Conservation (phyloP, 179 eudicot genomes). For the Nepenthes alata region DNA sequence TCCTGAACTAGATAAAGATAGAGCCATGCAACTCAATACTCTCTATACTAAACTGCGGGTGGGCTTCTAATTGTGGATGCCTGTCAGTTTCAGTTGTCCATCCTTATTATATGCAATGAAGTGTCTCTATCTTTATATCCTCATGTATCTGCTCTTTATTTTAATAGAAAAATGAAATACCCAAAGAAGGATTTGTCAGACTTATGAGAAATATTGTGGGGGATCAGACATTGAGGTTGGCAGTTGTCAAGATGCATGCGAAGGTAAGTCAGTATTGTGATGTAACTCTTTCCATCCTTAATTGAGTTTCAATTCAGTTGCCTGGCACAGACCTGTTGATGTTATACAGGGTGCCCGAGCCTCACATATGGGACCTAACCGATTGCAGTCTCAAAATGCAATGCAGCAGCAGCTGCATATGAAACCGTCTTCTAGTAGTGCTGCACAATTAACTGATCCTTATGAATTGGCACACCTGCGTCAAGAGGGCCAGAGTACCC, state of each 20-base stretch:
- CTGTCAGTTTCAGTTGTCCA: not conserved
- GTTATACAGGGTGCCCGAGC: constrained; percentile 19
- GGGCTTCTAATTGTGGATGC: constrained; percentile 6
- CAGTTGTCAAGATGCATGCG: constrained; percentile 59
- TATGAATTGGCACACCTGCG: constrained; percentile 31
- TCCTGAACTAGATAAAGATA: constrained; percentile 83
- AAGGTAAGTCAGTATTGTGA: constrained; percentile 29
- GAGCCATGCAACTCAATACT: constrained; percentile 57
- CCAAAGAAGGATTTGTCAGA: constrained; percentile 68
- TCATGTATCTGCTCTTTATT: constrained; percentile 9
- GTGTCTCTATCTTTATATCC: not conserved
- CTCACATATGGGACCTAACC: constrained; percentile 25
- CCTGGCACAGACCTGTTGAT: not conserved
- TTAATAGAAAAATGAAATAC: constrained; percentile 72
- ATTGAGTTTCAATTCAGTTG: not conserved
- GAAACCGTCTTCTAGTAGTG: constrained; percentile 29
- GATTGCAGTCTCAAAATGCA: constrained; percentile 32
- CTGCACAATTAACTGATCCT: constrained; percentile 27
- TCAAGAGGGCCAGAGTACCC: constrained; percentile 21
- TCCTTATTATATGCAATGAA: constrained; percentile 1
- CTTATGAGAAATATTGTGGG: constrained; percentile 76
- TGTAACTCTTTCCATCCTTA: not conserved
- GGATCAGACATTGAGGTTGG: constrained; percentile 88
- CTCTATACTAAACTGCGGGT: constrained; percentile 60
- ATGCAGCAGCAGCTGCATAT: constrained; percentile 33